Percentiles rank a stretch among this genome's conserved stretches.
These are phyloP conservation scores for Populus hybrid DNA, from an alignment of 441 rosid species.

Conservation along the genomic window DNA sequence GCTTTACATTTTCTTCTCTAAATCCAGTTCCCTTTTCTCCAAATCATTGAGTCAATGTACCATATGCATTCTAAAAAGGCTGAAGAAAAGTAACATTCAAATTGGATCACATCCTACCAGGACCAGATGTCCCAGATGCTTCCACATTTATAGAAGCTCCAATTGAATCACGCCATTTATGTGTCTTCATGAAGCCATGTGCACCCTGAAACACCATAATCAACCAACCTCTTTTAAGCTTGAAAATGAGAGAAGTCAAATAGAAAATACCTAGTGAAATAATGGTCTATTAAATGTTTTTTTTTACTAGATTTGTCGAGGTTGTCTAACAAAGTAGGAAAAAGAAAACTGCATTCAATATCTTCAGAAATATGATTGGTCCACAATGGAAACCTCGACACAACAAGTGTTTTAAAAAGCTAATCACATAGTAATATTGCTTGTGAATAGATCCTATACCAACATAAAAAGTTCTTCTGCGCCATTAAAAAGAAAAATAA, in stretches of 20 bases:
- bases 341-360: not conserved
- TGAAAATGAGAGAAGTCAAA: conserved; percentile 5
- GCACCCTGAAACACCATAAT: conserved; percentile 65
- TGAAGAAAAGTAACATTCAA: conserved; percentile 11
- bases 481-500: conserved; percentile 93
- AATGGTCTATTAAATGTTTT: conserved; percentile 6
- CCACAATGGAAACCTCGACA: not conserved
- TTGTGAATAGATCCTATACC: conserved; percentile 37
- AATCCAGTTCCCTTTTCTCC: conserved; percentile 1
- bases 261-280: conserved; percentile 8
- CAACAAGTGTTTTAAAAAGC: not conserved
- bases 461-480: conserved; percentile 96
- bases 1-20: not conserved
- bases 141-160: conserved; percentile 96
- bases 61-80: not conserved
- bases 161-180: conserved; percentile 79
- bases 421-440: not conserved
- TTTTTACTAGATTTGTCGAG: conserved; percentile 13
- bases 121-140: conserved; percentile 96
- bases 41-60: not conserved
- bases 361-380: not conserved
- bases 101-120: conserved; percentile 48
- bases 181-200: conserved; percentile 88
- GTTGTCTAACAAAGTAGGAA: not conserved
- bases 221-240: conserved; percentile 10